Conservation (phyloP, 2,329 filamentous ascomycete species). For the Drechslerella stenobrocha region DNA sequence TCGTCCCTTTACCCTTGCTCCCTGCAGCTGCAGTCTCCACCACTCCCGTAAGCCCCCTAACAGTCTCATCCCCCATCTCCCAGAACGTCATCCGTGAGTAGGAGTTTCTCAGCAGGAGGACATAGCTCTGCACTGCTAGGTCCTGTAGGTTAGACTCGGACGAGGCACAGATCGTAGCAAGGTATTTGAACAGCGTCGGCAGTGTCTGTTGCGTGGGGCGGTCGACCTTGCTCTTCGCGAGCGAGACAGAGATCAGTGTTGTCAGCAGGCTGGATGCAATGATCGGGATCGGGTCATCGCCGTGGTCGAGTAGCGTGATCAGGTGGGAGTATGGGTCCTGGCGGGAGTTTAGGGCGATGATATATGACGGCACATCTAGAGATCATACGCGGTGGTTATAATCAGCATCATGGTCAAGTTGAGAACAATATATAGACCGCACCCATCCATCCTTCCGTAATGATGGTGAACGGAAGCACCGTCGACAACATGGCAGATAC, state of each 20-base stretch:
- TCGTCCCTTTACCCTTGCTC: conserved; percentile 29
- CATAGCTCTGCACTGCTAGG: conserved; percentile 91
- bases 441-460: too few relatives aligned
- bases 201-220: conserved; percentile 68
- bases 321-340: conserved; percentile 80
- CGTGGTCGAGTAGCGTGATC: conserved; percentile 78
- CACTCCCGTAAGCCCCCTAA: conserved; percentile 24
- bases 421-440: too few relatives aligned
- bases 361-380: conserved; percentile 76
- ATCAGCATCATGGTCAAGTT: background rate
- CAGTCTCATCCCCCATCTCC: conserved; percentile 82
- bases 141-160: conserved; percentile 89
- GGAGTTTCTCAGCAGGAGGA: conserved; percentile 74
- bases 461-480: background rate
- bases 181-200: conserved; percentile 79
- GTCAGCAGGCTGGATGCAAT: conserved; percentile 86
- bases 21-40: conserved; percentile 42
- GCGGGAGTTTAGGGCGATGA: conserved; percentile 73
- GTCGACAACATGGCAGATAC: background rate
- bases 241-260: conserved; percentile 70
- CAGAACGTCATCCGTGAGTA: conserved; percentile 82
- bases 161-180: conserved; percentile 79
- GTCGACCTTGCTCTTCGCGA: conserved; percentile 62
- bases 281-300: conserved; percentile 83
- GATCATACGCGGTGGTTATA: conserved; percentile 12